Evolutionary conservation across 306 rosid species (phyloP), one percentile per base, ranked within the genome.

Genomic region (Morella rubra): DNA sequence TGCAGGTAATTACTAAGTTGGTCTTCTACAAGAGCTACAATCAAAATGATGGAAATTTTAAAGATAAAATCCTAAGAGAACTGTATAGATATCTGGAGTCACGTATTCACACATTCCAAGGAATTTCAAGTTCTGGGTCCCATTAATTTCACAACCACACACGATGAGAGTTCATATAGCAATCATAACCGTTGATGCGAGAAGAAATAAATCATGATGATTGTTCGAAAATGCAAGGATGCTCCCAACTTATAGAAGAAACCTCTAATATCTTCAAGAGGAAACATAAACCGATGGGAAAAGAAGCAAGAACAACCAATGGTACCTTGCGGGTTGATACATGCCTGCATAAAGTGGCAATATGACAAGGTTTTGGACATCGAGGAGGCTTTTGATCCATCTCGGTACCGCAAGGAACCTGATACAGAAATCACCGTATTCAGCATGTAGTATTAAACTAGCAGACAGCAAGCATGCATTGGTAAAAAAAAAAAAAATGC

Each of bases 341-440:
- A 89, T 95, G 98, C 76, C 90, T 82, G 81, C 98, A 95, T 74
- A 95, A 73, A 77, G 93, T 92, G 71, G 80, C 61, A 80, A 92
- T 85, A 69, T 81, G 79, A 73, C 98, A 95, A 53, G 22, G 87
- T 77, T 89, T 92, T 56, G 82, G 90, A 81, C 98, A 95, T 85
- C 81, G 89, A 44, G 98, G 98, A 71, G 97, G 97, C 85, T 88
- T 95, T 81, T 95, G 97, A 69, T 90, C 91, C 89, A 53, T 86
- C 90, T 95, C 97, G n/a, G 90, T 90, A 73, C 98, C 98, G 75
- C 98, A 95, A 83, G 98, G 97, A 83, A 95, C 97, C 97, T 95
- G 84, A 60, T 73, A 51, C 19, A 72, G 67, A 79, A 77, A 51
- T 74, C 80, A 86, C 42, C 46, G 56, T 52, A 73, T 44, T 50